phyloP scores from a whole-genome alignment of 1,284 basidiomycete genomes.

The Ceratobasidium sp. region DNA sequence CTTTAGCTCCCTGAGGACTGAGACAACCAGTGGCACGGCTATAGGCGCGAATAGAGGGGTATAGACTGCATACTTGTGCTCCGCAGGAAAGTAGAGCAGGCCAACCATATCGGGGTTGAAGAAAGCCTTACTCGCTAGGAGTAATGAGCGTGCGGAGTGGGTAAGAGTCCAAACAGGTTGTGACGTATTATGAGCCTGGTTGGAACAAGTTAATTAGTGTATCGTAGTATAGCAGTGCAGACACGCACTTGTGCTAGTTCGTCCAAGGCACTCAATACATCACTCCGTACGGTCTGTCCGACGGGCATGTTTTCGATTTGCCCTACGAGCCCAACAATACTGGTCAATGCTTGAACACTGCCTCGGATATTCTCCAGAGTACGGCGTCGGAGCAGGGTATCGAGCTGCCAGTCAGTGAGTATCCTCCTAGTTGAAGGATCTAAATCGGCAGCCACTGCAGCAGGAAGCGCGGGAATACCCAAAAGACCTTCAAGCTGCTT shows the following conservation, averaged over 20 bases:
- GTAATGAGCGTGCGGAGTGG: slow-evolving; percentile 76
- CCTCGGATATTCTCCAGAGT: slow-evolving; percentile 77
- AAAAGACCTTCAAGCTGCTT: slow-evolving; percentile 83
- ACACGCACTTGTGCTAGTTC: slow-evolving; percentile 78
- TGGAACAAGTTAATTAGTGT: not conserved
- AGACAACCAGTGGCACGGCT: slow-evolving; percentile 83
- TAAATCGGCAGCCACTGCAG: slow-evolving; percentile 57
- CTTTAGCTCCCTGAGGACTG: slow-evolving; percentile 75
- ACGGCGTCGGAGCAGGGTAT: slow-evolving; percentile 80
- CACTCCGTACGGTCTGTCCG: slow-evolving; percentile 77
- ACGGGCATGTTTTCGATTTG: slow-evolving; percentile 94
- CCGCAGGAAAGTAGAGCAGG: slow-evolving; percentile 94
- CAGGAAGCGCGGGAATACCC: slow-evolving; percentile 78
- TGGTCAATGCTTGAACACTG: slow-evolving; percentile 80
- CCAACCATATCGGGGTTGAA: slow-evolving; percentile 98
- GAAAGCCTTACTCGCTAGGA: slow-evolving; percentile 89
- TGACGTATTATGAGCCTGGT: slow-evolving; percentile 35
- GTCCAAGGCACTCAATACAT: slow-evolving; percentile 77
- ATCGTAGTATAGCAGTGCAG: not conserved
- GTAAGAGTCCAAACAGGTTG: slow-evolving; percentile 61
- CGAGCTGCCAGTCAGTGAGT: slow-evolving; percentile 82
- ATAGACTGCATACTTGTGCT: slow-evolving; percentile 96
- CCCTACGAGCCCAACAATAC: slow-evolving; percentile 85
- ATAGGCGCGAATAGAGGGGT: slow-evolving; percentile 92
- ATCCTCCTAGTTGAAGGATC: slow-evolving; percentile 45